These are phyloP conservation scores for Catenaria anguillulae DNA, from an alignment of 371 early-diverging fungal genomes.

Conservation along the genomic window DNA sequence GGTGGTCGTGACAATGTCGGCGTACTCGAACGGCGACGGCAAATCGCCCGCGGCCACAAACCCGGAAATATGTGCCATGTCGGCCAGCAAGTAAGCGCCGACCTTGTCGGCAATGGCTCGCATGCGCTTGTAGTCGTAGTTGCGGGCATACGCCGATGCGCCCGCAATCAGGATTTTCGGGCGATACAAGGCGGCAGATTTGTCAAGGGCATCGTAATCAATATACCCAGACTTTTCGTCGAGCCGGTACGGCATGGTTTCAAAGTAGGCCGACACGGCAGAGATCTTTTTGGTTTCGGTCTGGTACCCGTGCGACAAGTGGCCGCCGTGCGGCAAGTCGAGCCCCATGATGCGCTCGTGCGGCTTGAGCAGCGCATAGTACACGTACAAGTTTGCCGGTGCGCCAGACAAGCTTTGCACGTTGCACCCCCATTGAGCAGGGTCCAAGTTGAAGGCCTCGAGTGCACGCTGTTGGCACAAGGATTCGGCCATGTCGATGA, in stretches of 20 bases:
- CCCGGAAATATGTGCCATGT: conserved; percentile 95
- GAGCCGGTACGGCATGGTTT: conserved; percentile 93
- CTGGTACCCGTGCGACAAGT: conserved; percentile 99
- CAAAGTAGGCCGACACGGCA: conserved; percentile 90
- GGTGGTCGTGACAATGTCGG: conserved; percentile 98
- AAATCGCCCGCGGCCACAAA: conserved; percentile 77
- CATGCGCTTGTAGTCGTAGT: conserved; percentile 92
- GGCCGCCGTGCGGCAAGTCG: conserved; percentile 97
- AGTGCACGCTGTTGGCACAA: conserved; percentile 95
- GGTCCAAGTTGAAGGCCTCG: conserved; percentile 75
- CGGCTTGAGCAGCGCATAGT: conserved; percentile 87
- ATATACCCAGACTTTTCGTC: conserved; percentile 81
- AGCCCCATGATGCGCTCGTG: conserved; percentile 99
- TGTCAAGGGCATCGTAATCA: conserved; percentile 85
- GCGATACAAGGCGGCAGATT: conserved; percentile 70
- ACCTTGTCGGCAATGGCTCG: conserved; percentile 68
- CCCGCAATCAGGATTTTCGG: conserved; percentile 98
- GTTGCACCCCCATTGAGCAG: conserved; percentile 95
- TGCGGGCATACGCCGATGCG: conserved; percentile 89
- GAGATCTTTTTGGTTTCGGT: conserved; percentile 96
- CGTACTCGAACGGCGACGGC: conserved; percentile 82
- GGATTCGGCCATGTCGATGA: conserved; percentile 88
- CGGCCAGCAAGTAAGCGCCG: conserved; percentile 89
- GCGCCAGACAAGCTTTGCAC: conserved; percentile 95
- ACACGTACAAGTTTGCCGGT: conserved; percentile 96